Percentiles rank a stretch among this genome's conserved stretches.
phyloP scores from a whole-genome alignment of 352 stramenopile genomes.

The Aphanomyces cochlioides region DNA sequence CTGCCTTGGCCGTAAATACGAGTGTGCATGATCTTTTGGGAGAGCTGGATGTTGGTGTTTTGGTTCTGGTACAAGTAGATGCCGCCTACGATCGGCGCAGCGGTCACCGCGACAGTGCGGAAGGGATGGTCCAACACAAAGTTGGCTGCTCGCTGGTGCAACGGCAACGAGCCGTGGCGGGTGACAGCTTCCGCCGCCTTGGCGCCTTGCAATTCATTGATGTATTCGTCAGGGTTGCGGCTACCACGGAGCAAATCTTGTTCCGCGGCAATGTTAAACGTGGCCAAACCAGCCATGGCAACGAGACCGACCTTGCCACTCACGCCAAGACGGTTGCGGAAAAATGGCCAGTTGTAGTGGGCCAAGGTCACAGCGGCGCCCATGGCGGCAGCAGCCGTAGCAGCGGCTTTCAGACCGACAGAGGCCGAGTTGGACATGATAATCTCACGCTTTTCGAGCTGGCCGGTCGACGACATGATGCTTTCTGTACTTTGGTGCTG shows the following conservation, averaged over 20 bases:
- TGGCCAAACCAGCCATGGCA: constrained; percentile 52
- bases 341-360: constrained; percentile 60
- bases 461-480: constrained; percentile 11
- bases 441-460: constrained; percentile 45
- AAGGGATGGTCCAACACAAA: constrained; percentile 80
- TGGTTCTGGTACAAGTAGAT: constrained; percentile 68
- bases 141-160: constrained; percentile 64
- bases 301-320: constrained; percentile 76
- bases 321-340: constrained; percentile 62
- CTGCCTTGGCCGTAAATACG: constrained; percentile 78
- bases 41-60: constrained; percentile 64
- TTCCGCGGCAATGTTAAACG: constrained; percentile 67
- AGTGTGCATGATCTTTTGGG: constrained; percentile 85
- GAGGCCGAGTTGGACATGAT: constrained; percentile 68
- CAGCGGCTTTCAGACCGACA: constrained; percentile 49
- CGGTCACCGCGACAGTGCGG: constrained; percentile 48
- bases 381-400: constrained; percentile 35
- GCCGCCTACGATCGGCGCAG: constrained; percentile 56
- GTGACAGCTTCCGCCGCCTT: constrained; percentile 36
- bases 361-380: constrained; percentile 39
- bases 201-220: constrained; percentile 43
- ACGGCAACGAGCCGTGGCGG: constrained; percentile 43
- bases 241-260: constrained; percentile 54
- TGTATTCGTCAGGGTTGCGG: constrained; percentile 68
- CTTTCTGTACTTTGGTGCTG: neutral